Percentiles rank a stretch among this genome's conserved stretches.
Conservation (phyloP, 2,329 filamentous ascomycete genomes). For the Fonsecaea erecta region DNA sequence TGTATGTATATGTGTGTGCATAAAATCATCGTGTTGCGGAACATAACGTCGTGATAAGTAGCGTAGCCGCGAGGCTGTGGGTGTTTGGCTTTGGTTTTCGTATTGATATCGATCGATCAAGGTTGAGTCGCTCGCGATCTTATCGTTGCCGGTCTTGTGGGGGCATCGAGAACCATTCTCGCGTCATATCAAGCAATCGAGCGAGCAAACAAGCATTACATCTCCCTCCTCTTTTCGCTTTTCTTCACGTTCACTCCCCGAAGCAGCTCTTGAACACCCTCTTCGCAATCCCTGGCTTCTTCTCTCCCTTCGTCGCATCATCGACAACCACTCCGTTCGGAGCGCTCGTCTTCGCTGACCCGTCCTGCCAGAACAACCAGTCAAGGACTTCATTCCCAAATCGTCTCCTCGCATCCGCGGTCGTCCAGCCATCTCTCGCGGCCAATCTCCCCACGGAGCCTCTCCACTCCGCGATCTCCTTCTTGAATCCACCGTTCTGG, state of each 20-base stretch:
- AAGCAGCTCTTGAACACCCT: slow-evolving; percentile 22
- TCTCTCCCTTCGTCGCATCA: slow-evolving; percentile 6
- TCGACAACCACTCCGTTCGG: slow-evolving; percentile 32
- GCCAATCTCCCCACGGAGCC: slow-evolving; percentile 17
- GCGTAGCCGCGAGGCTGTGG: background rate
- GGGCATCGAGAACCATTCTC: background rate
- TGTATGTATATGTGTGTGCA: background rate
- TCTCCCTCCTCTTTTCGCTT: background rate
- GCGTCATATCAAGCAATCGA: background rate
- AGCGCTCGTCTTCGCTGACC: slow-evolving; percentile 39
- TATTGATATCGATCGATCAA: background rate
- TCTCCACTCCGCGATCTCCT: slow-evolving; percentile 30
- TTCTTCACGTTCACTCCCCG: slow-evolving; percentile 3
- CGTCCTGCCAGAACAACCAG: slow-evolving; percentile 37
- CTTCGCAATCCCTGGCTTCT: slow-evolving; percentile 5
- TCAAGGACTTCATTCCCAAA: slow-evolving; percentile 35
- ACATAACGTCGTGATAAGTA: background rate
- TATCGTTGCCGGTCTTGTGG: background rate
- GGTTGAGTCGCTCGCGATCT: background rate
- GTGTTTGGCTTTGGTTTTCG: background rate
- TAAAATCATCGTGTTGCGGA: background rate
- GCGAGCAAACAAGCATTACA: background rate
- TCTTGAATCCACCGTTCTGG: slow-evolving; percentile 23
- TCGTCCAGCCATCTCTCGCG: slow-evolving; percentile 22
- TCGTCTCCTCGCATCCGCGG: slow-evolving; percentile 20